Percentiles rank a stretch among this genome's conserved stretches.
These are phyloP conservation scores for Arthroderma uncinatum DNA, from an alignment of 2,329 filamentous ascomycete genomes.

Conservation along the genomic window DNA sequence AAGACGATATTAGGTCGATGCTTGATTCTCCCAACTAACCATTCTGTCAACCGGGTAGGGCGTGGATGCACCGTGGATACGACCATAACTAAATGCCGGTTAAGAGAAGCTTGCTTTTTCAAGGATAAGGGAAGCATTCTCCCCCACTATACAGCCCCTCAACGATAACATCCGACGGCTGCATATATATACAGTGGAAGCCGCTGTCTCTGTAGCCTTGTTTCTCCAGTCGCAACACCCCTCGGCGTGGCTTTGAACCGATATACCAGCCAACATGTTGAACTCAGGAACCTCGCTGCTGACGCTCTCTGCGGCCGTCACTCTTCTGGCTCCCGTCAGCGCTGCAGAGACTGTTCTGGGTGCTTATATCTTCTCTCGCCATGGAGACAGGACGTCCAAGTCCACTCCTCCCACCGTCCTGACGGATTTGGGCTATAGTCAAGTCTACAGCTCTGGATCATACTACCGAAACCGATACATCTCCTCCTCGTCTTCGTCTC, in stretches of 20 bases:
- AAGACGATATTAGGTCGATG: no score
- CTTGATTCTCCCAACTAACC: no score
- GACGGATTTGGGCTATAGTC: slow-evolving; percentile 65
- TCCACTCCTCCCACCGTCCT: slow-evolving; percentile 57
- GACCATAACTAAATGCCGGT: no score
- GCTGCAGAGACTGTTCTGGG: slow-evolving; percentile 61
- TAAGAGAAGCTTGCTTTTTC: no score
- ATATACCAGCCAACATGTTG: neutral
- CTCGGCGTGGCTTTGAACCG: neutral
- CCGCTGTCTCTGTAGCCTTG: no score
- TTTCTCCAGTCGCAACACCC: no score
- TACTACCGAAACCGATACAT: slow-evolving; percentile 74
- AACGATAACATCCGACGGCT: no score
- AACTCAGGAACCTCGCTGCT: slow-evolving; percentile 4
- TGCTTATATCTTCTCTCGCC: slow-evolving; percentile 76
- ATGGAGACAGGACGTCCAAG: slow-evolving; percentile 81
- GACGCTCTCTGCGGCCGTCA: slow-evolving; percentile 15
- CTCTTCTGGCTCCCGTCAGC: slow-evolving; percentile 16
- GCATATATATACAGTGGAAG: no score
- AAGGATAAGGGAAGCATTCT: no score
- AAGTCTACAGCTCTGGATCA: slow-evolving; percentile 60
- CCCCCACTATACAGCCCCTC: no score
- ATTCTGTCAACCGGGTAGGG: no score
- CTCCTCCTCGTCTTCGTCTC: slow-evolving; percentile 43
- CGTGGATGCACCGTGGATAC: no score